Evolutionary conservation across 129 eudicot genomes (phyloP).

Genomic region (Escallonia rubra): DNA sequence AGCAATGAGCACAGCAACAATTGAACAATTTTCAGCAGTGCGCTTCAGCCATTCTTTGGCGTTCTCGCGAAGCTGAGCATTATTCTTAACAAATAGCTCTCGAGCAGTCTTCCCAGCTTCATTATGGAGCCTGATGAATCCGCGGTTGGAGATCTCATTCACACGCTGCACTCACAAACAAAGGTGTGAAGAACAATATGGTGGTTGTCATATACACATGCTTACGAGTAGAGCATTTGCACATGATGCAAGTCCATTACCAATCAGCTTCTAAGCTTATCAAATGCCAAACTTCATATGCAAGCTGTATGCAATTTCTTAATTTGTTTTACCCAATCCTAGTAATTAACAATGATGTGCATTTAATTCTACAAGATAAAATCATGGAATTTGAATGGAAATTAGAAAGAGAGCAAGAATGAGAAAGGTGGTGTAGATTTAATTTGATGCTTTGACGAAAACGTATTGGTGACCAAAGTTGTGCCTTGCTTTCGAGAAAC

Average conservation of each 20-base stretch:
- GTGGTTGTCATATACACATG: too few relatives aligned
- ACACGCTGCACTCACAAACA: conserved; percentile 30
- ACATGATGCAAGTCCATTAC: not conserved
- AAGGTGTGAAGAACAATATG: not conserved
- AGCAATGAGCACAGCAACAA: conserved; percentile 35
- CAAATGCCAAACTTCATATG: not conserved
- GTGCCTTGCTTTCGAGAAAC: too few relatives aligned
- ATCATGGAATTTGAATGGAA: not conserved
- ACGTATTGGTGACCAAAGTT: too few relatives aligned
- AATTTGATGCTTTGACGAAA: too few relatives aligned
- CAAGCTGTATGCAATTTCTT: not conserved
- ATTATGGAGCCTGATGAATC: conserved; percentile 14
- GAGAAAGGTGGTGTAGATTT: too few relatives aligned
- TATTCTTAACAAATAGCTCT: conserved; percentile 9
- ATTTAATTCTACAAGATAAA: too few relatives aligned
- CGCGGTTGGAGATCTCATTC: conserved; percentile 3
- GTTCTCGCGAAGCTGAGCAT: conserved; percentile 5
- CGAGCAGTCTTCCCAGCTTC: conserved; percentile 10
- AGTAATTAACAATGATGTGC: too few relatives aligned
- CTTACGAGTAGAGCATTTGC: not conserved
- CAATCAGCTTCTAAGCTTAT: not conserved
- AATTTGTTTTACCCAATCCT: too few relatives aligned
- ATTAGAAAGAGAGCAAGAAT: not conserved
- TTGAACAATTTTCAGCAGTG: conserved; percentile 33
- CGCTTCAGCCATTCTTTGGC: conserved; percentile 35